Conservation (phyloP, 345 rosid species). For the Rhizophora mangle region DNA sequence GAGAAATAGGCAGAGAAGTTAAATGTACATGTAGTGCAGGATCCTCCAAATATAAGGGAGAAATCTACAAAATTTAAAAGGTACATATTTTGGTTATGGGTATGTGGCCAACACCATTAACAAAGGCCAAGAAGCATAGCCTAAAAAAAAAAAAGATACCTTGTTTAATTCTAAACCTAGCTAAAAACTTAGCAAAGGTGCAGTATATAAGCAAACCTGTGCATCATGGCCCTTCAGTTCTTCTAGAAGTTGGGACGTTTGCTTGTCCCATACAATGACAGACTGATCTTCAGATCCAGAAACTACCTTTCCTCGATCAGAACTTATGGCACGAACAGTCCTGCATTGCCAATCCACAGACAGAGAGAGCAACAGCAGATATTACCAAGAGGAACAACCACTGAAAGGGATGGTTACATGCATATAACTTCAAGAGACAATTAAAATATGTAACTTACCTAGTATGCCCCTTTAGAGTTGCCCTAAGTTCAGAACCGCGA, state of each 20-base stretch:
- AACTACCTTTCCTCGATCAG: constrained; percentile 94
- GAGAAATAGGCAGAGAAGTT: too few relatives aligned
- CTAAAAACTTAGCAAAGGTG: constrained; percentile 17
- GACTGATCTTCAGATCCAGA: constrained; percentile 98
- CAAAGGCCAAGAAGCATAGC: not conserved
- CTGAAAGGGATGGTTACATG: constrained; percentile 10
- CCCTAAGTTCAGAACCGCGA: constrained; percentile 96
- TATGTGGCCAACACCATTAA: not conserved
- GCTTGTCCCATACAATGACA: constrained; percentile 98
- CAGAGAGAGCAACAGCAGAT: not conserved
- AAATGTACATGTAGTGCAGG: too few relatives aligned
- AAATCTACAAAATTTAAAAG: not conserved
- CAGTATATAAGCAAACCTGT: constrained; percentile 54
- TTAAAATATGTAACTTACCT: constrained; percentile 43
- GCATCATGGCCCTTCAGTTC: constrained; percentile 94
- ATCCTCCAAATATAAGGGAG: not conserved
- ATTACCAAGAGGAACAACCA: constrained; percentile 5
- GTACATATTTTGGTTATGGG: not conserved
- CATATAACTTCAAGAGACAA: not conserved
- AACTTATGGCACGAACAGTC: constrained; percentile 91
- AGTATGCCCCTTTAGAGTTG: constrained; percentile 88
- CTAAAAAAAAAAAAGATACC: not conserved
- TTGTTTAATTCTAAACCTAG: constrained; percentile 1
- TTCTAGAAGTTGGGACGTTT: constrained; percentile 83
- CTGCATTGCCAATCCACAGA: constrained; percentile 38